A percentile compares a stretch with the other conserved stretches of the same genome.
phyloP scores from a whole-genome alignment of 2,329 filamentous ascomycete species.

The Apiospora malaysiana region DNA sequence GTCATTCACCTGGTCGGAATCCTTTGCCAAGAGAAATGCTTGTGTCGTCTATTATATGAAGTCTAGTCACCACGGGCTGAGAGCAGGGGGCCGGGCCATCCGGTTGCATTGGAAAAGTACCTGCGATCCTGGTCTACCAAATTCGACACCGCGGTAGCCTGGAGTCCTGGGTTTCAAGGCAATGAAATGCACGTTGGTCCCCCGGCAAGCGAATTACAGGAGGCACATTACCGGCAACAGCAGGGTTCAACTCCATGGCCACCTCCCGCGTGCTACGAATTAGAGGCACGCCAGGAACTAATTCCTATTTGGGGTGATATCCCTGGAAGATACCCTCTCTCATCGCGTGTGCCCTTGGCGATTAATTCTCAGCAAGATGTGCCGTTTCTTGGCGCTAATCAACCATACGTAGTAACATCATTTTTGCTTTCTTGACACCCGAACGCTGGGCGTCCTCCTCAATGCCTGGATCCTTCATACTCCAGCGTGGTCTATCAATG shows the following conservation, averaged over 20 bases:
- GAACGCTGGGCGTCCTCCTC: neutral
- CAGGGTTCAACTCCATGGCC: neutral
- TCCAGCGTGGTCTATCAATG: no score
- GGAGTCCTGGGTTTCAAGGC: neutral
- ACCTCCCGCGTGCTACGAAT: no score
- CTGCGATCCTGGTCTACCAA: neutral
- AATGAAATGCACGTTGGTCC: neutral
- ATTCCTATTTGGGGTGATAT: neutral
- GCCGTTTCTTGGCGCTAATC: neutral
- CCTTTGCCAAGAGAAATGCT: slow-evolving; percentile 8
- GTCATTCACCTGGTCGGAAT: neutral
- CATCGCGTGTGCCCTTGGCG: neutral
- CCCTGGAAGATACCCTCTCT: neutral
- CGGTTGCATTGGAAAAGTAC: neutral
- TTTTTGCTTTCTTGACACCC: neutral
- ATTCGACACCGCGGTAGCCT: neutral
- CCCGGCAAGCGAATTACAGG: no score
- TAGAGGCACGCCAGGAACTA: neutral
- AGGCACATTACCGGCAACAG: neutral
- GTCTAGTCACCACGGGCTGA: neutral
- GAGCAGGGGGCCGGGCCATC: neutral
- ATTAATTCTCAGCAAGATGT: neutral
- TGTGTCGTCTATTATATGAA: neutral
- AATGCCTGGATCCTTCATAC: no score
- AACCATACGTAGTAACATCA: neutral